Evolutionary conservation across 179 eudicot species (phyloP), one percentile per base, ranked within the genome.

Genomic region (Actinidia chinensis): DNA sequence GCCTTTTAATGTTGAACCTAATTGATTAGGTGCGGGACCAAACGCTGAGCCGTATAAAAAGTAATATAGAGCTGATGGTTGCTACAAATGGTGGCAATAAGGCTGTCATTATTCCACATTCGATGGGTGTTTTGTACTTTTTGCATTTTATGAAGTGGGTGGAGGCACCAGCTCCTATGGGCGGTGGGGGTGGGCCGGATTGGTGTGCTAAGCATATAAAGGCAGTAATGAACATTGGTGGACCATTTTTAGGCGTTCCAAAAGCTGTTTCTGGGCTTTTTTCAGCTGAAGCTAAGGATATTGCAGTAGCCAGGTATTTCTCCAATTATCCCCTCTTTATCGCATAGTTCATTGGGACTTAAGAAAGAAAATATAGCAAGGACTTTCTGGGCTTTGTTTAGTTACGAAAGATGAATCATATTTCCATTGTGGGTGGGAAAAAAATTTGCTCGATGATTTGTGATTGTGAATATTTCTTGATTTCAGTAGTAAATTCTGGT

Each of bases 141-240:
- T 80, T 96, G 79, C 97, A 96, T 85, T 96, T 96, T 70, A 91
- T 96, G 98, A 96, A 96, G 82, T 96, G 99, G 99, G 99, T 94
- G 22, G 99, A 96, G 82, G 97, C 96, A 80, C 99, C 98, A 43
- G 91, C 96, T 83, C 99, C 99, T 58, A 89, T 96, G 97, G 99
- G 99, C 36, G 99, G 99, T 65, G 98, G 99, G 5, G 99, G 98
- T 63, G 99, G 99, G 63, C 82, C 92, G 9, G 86, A 91, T 80
- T 96, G 99, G 99, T 96, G 99, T 64, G 93, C 97, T 23, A 85
- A 76, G 72, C 97, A 96, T 78, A 92, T 96, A 60, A 96, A 94
- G 84, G 91, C 99, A 2, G 93, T 96, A 75, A 89, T 96, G 92
- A 96, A 90, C 75, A 96, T 96, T 79, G 99, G 98, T 71, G 99